Evolutionary conservation across 1,284 basidiomycete species (phyloP).

Genomic region (Cerioporus squamosus): DNA sequence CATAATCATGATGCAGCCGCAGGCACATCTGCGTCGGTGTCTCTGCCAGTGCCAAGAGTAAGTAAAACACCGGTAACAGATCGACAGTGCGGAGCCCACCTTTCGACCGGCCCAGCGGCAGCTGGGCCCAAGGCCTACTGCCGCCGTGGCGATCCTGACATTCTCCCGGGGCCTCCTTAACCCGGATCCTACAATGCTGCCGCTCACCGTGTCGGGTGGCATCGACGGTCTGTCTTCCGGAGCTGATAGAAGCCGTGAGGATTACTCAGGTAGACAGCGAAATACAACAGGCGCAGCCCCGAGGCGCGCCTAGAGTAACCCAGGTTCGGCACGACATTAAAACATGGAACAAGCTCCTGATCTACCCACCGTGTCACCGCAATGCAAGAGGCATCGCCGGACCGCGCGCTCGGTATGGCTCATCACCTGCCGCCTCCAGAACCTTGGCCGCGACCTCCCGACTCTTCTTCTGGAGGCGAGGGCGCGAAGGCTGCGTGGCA

Average conservation of each 20-base stretch:
- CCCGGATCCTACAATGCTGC: not conserved
- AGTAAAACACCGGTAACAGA: not conserved
- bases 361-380: not conserved
- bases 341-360: conserved; percentile 2
- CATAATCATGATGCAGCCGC: too few species aligned
- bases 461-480: conserved; percentile 19
- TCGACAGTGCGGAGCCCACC: not conserved
- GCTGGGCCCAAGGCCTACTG: conserved; percentile 3
- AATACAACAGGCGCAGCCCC: not conserved
- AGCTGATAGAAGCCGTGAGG: too few species aligned
- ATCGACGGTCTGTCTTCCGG: too few species aligned
- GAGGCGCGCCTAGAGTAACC: not conserved
- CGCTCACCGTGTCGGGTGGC: too few species aligned
- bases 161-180: not conserved
- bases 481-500: conserved; percentile 17
- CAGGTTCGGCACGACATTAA: not conserved
- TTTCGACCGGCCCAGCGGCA: conserved; percentile 8
- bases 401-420: not conserved
- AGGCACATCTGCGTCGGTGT: too few species aligned
- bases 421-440: conserved; percentile 17
- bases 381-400: not conserved
- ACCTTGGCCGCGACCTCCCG: conserved; percentile 17
- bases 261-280: too few species aligned
- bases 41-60: too few species aligned
- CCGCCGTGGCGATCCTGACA: not conserved